Evolutionary conservation across 192 early-diverging fungal genomes (phyloP).

Genomic region (Podila verticillata): DNA sequence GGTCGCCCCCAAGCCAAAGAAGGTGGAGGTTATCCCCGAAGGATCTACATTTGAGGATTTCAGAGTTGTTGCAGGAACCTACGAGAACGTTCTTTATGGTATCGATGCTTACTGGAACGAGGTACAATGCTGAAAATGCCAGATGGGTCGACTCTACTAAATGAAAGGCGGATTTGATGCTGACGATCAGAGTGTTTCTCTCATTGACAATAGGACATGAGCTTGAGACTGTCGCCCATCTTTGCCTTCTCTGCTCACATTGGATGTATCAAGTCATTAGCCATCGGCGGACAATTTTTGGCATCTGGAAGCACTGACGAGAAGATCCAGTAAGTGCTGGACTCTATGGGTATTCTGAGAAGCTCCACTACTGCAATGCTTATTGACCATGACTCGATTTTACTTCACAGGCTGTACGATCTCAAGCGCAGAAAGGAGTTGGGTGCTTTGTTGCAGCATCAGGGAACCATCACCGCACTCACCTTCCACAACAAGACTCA

Average conservation of each 20-base stretch:
- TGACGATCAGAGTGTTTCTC: background rate
- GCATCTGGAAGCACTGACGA: constrained; percentile 98
- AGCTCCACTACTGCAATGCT: constrained; percentile 7
- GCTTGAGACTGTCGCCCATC: constrained; percentile 69
- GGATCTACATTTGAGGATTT: constrained; percentile 57
- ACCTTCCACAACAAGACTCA: constrained; percentile 84
- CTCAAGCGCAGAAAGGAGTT: constrained; percentile 87
- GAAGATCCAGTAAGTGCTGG: constrained; percentile 72
- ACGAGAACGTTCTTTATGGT: constrained; percentile 97
- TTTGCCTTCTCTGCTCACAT: constrained; percentile 98
- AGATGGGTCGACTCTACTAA: background rate
- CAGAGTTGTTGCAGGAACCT: constrained; percentile 84
- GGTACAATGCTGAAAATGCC: constrained; percentile 13
- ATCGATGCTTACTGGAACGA: constrained; percentile 74
- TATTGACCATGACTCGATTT: background rate
- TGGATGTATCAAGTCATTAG: constrained; percentile 90
- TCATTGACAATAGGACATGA: constrained; percentile 27
- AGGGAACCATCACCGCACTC: constrained; percentile 90
- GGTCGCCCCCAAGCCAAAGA: constrained; percentile 29
- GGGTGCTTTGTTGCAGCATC: constrained; percentile 91
- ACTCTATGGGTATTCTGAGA: background rate
- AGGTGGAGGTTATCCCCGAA: constrained; percentile 36
- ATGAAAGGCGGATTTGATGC: no score
- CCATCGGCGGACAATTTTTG: constrained; percentile 79
- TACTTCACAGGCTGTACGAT: constrained; percentile 76